Evolutionary conservation across 2,329 filamentous ascomycete genomes (phyloP).

Genomic region (Macroventuria anomochaeta): DNA sequence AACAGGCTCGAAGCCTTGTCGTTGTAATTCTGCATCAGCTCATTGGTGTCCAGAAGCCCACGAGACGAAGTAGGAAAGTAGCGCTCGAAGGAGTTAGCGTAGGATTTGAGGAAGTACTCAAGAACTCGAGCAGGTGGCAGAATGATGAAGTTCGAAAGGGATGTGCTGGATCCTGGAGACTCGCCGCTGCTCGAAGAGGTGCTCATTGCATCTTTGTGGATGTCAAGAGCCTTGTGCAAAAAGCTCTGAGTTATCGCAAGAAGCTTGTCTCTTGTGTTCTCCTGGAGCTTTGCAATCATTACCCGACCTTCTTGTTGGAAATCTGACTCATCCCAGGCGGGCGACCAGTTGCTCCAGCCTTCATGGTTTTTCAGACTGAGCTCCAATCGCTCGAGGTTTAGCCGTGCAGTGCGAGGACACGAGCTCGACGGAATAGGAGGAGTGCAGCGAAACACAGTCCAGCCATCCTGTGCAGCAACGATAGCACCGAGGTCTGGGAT

Average conservation of each 20-base stretch:
- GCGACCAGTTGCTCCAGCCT: slow-evolving; percentile 59
- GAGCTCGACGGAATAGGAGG: slow-evolving; percentile 56
- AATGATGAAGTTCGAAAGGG: slow-evolving; percentile 67
- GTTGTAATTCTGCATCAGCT: slow-evolving; percentile 66
- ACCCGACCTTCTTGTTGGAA: slow-evolving; percentile 56
- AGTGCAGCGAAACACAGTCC: slow-evolving; percentile 61
- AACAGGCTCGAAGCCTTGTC: slow-evolving; percentile 70
- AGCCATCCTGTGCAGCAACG: slow-evolving; percentile 58
- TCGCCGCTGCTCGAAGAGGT: slow-evolving; percentile 51
- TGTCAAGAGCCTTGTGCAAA: slow-evolving; percentile 72
- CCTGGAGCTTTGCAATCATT: slow-evolving; percentile 57
- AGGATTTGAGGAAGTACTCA: slow-evolving; percentile 71
- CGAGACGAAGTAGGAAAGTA: slow-evolving; percentile 69
- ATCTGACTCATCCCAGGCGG: slow-evolving; percentile 58
- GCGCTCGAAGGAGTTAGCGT: slow-evolving; percentile 69
- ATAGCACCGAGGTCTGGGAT: slow-evolving; percentile 56
- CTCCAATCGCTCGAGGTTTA: slow-evolving; percentile 60
- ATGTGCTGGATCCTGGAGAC: slow-evolving; percentile 56
- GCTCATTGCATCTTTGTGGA: slow-evolving; percentile 62
- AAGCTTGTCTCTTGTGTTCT: slow-evolving; percentile 69
- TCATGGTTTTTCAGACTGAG: slow-evolving; percentile 60
- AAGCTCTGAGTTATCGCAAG: slow-evolving; percentile 75
- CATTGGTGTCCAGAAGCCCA: slow-evolving; percentile 69
- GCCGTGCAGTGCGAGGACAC: slow-evolving; percentile 58
- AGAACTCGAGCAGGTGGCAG: slow-evolving; percentile 70